Evolutionary conservation across 129 eudicot species (phyloP).

Genomic region (Artemisia tridentata): DNA sequence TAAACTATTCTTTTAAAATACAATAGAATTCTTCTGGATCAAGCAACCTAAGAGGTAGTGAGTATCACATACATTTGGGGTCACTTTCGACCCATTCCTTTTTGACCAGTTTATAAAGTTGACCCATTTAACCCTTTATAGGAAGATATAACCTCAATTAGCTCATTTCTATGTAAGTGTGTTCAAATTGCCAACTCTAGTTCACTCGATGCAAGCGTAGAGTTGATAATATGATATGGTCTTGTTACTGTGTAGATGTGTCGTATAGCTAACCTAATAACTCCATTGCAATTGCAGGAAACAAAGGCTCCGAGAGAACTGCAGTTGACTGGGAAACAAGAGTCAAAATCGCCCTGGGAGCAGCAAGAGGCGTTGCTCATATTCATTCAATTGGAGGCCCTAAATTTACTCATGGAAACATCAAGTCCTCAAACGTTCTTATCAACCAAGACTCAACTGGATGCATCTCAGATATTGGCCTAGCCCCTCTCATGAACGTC

Average conservation of each 20-base stretch:
- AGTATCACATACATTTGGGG: too few relatives aligned
- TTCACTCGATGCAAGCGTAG: too few relatives aligned
- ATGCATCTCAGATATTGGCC: slow-evolving; percentile 65
- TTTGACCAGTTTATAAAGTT: too few relatives aligned
- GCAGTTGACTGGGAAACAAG: slow-evolving; percentile 79
- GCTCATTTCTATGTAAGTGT: too few relatives aligned
- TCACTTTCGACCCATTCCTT: too few relatives aligned
- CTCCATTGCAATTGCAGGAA: slow-evolving; percentile 45
- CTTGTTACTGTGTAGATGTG: not conserved
- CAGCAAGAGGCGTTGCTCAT: slow-evolving; percentile 78
- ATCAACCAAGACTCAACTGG: slow-evolving; percentile 59
- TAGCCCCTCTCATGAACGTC: slow-evolving; percentile 74
- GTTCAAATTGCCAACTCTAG: too few relatives aligned
- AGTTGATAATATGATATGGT: too few relatives aligned
- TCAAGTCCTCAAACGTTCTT: slow-evolving; percentile 75
- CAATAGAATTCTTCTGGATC: too few relatives aligned
- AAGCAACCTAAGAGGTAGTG: too few relatives aligned
- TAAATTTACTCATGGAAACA: slow-evolving; percentile 77
- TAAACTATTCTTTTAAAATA: too few relatives aligned
- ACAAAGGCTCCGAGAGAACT: slow-evolving; percentile 47
- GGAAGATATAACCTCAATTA: too few relatives aligned
- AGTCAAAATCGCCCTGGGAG: slow-evolving; percentile 70
- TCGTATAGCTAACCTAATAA: not conserved
- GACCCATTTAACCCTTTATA: too few relatives aligned
- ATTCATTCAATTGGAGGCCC: slow-evolving; percentile 66